Conservation (phyloP, 495 filamentous ascomycete species). For the Penicillium silybi region DNA sequence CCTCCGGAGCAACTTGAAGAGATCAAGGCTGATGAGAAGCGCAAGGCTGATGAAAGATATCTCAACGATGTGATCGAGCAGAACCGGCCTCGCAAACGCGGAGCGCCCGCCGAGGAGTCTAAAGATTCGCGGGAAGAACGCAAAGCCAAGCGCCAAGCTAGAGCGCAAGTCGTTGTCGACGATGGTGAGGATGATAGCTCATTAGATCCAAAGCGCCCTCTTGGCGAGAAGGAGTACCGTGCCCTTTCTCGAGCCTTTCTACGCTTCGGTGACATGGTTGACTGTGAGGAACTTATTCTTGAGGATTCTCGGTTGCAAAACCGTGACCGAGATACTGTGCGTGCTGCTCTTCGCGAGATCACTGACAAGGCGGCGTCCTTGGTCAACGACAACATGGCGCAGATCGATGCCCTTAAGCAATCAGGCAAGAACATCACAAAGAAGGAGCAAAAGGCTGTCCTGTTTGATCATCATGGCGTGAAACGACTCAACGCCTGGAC, state of each 20-base stretch:
- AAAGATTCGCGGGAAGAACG: slow-evolving; percentile 79
- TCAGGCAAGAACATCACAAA: slow-evolving; percentile 76
- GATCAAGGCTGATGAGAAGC: slow-evolving; percentile 84
- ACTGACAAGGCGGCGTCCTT: slow-evolving; percentile 64
- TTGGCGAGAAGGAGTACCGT: slow-evolving; percentile 86
- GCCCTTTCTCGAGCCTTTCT: slow-evolving; percentile 84
- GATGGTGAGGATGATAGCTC: slow-evolving; percentile 56
- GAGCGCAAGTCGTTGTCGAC: slow-evolving; percentile 64
- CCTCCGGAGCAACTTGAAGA: slow-evolving; percentile 85
- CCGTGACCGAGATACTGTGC: slow-evolving; percentile 74
- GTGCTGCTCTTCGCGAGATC: slow-evolving; percentile 66
- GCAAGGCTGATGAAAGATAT: slow-evolving; percentile 76
- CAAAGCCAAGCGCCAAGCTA: slow-evolving; percentile 86
- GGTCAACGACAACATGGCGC: slow-evolving; percentile 62
- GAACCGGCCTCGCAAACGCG: slow-evolving; percentile 81
- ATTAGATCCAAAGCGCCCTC: slow-evolving; percentile 76
- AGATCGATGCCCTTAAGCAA: slow-evolving; percentile 58
- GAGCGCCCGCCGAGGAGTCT: slow-evolving; percentile 61
- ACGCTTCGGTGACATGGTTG: slow-evolving; percentile 81
- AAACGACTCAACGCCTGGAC: slow-evolving; percentile 95
- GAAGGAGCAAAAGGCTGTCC: slow-evolving; percentile 93
- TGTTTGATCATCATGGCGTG: slow-evolving; percentile 88
- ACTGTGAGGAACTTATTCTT: slow-evolving; percentile 79
- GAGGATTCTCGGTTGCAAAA: slow-evolving; percentile 76
- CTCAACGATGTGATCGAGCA: slow-evolving; percentile 79